A percentile compares a stretch with the other conserved stretches of the same genome.
phyloP scores from a whole-genome alignment of 2,329 filamentous ascomycete species.

The Aspergillus flavus region DNA sequence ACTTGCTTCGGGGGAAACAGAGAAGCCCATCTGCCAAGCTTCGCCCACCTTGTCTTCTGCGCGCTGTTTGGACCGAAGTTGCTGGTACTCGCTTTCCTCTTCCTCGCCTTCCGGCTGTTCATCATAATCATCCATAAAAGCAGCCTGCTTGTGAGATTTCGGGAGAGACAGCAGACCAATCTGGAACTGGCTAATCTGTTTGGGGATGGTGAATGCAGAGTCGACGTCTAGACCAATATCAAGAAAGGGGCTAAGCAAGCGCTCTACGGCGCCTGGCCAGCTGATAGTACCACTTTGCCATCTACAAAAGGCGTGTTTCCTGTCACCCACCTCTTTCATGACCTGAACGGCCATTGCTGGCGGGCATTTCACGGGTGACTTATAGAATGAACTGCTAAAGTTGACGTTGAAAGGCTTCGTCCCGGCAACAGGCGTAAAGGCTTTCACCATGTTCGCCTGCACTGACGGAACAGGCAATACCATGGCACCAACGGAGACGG shows the following conservation, averaged over 20 bases:
- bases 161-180: constrained; percentile 37
- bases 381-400: constrained; percentile 31
- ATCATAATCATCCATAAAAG: constrained; percentile 23
- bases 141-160: constrained; percentile 15
- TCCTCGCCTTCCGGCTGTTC: constrained; percentile 28
- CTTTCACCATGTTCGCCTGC: constrained; percentile 32
- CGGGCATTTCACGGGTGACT: constrained; percentile 28
- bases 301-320: constrained; percentile 34
- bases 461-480: constrained; percentile 37
- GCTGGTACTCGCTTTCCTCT: constrained; percentile 19
- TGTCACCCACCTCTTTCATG: constrained; percentile 32
- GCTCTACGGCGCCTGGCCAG: constrained; percentile 35
- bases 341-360: constrained; percentile 37
- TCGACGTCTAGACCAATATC: constrained; percentile 27
- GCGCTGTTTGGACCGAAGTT: constrained; percentile 20
- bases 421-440: constrained; percentile 33
- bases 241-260: constrained; percentile 27
- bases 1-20: constrained; percentile 31
- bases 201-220: constrained; percentile 19
- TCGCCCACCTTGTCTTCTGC: constrained; percentile 30
- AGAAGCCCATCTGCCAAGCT: constrained; percentile 36
- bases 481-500: constrained; percentile 28
- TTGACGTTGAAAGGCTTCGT: constrained; percentile 38
- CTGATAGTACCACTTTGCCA: constrained; percentile 42
- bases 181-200: constrained; percentile 35